Percentiles rank a stretch among this genome's conserved stretches.
These are phyloP conservation scores for Penicillium fimorum DNA, from an alignment of 495 filamentous ascomycete species.

Conservation along the genomic window DNA sequence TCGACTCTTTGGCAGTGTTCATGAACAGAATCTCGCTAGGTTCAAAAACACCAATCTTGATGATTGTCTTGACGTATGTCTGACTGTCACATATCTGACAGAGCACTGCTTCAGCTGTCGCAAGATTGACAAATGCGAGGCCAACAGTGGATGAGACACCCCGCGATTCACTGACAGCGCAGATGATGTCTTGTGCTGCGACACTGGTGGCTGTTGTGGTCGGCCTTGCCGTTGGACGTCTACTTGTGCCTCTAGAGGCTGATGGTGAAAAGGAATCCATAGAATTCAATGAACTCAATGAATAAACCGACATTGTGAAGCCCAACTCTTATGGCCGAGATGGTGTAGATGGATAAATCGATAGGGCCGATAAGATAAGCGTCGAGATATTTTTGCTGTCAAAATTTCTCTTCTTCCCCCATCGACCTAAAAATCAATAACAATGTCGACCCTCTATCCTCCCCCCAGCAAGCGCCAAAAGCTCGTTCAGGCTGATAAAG, in stretches of 20 bases:
- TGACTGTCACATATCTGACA: slow-evolving; percentile 91
- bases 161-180: slow-evolving; percentile 86
- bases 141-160: slow-evolving; percentile 85
- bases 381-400: slow-evolving; percentile 13
- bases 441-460: slow-evolving; percentile 85
- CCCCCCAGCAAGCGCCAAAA: slow-evolving; percentile 91
- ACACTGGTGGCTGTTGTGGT: slow-evolving; percentile 64
- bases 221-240: slow-evolving; percentile 49
- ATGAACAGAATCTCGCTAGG: slow-evolving; percentile 74
- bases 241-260: slow-evolving; percentile 36
- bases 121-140: slow-evolving; percentile 83
- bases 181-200: slow-evolving; percentile 75
- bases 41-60: slow-evolving; percentile 77
- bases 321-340: not conserved
- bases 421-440: slow-evolving; percentile 11
- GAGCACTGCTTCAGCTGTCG: slow-evolving; percentile 75
- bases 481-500: slow-evolving; percentile 68
- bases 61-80: slow-evolving; percentile 78
- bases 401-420: slow-evolving; percentile 26
- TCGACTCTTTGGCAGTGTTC: slow-evolving; percentile 69
- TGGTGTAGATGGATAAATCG: slow-evolving; percentile 5
- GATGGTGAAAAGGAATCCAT: slow-evolving; percentile 26
- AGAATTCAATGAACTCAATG: not conserved
- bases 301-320: slow-evolving; percentile 7
- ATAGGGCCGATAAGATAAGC: slow-evolving; percentile 15